These are phyloP conservation scores for Aspergillus spinulosporus DNA, from an alignment of 2,329 filamentous ascomycete species.

Conservation along the genomic window DNA sequence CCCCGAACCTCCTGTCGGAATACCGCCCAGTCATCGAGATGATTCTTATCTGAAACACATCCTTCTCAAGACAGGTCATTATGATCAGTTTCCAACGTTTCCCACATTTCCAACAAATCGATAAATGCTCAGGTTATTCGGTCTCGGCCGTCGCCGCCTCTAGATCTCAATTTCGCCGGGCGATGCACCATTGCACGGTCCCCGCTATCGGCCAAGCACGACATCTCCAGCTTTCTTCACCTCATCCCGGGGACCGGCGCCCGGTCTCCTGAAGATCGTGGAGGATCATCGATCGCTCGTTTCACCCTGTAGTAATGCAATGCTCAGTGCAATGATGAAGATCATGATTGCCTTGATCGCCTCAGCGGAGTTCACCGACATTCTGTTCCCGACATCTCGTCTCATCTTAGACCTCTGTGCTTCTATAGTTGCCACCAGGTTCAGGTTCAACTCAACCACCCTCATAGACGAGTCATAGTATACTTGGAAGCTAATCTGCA, in stretches of 20 bases:
- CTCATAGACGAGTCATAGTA: no score
- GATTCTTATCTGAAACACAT: not conserved
- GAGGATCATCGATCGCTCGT: conserved; percentile 5
- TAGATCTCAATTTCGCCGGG: conserved; percentile 15
- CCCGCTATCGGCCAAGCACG: conserved; percentile 15
- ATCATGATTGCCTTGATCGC: not conserved
- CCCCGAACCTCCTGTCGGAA: not conserved
- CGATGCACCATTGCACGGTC: conserved; percentile 23
- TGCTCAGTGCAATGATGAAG: not conserved
- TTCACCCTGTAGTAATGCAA: not conserved
- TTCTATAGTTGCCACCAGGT: no score
- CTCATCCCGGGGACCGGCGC: not conserved
- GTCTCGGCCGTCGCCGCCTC: not conserved
- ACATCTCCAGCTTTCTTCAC: conserved; percentile 11
- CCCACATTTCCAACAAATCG: no score
- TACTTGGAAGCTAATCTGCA: not conserved
- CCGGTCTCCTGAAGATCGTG: conserved; percentile 15
- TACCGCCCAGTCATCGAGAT: not conserved
- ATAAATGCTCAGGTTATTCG: no score
- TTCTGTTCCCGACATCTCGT: not conserved
- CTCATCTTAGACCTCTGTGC: no score
- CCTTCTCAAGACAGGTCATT: not conserved
- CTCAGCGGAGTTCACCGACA: not conserved
- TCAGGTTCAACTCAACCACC: no score
- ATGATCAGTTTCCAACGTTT: not conserved